A percentile compares a stretch with the other conserved stretches of the same genome.
Conservation (phyloP, 2,329 filamentous ascomycete genomes). For the Ascochyta lentis region DNA sequence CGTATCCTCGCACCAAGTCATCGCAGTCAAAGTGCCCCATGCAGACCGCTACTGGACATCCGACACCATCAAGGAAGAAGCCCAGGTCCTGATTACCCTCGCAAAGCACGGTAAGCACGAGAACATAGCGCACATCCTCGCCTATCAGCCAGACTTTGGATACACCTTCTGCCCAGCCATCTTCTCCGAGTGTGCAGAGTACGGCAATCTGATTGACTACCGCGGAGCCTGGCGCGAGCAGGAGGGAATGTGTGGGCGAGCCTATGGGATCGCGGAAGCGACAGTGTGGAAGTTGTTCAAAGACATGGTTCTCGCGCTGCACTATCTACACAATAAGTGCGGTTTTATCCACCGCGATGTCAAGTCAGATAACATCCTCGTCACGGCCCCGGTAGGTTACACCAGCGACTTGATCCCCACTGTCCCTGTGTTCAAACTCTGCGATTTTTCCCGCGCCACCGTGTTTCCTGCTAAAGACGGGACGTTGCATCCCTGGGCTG, state of each 20-base stretch:
- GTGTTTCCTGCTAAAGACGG: background rate
- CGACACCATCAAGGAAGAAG: background rate
- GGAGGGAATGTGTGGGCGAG: background rate
- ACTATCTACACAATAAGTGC: slow-evolving; percentile 28
- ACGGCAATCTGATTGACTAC: slow-evolving; percentile 10
- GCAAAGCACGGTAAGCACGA: background rate
- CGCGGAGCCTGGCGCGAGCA: background rate
- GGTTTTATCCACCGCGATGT: slow-evolving; percentile 82
- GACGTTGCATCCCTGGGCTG: slow-evolving; percentile 1
- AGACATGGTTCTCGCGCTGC: slow-evolving; percentile 29
- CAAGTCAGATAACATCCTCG: slow-evolving; percentile 90
- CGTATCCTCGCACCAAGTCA: background rate
- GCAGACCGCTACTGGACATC: background rate
- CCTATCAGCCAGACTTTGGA: background rate
- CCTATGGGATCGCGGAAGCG: slow-evolving; percentile 17
- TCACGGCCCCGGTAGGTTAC: slow-evolving; percentile 48
- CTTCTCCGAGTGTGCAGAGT: background rate
- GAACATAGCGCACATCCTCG: slow-evolving; percentile 4
- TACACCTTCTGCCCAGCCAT: background rate
- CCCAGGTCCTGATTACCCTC: background rate
- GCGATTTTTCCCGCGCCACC: slow-evolving; percentile 27
- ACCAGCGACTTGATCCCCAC: slow-evolving; percentile 11
- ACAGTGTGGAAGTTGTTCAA: slow-evolving; percentile 37
- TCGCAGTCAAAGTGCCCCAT: slow-evolving; percentile 3
- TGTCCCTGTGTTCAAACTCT: slow-evolving; percentile 32